Evolutionary conservation across 225 moss, liverwort and hornwort species (phyloP), one percentile per base, ranked within the genome.

Genomic region (Marchantia paleacea): DNA sequence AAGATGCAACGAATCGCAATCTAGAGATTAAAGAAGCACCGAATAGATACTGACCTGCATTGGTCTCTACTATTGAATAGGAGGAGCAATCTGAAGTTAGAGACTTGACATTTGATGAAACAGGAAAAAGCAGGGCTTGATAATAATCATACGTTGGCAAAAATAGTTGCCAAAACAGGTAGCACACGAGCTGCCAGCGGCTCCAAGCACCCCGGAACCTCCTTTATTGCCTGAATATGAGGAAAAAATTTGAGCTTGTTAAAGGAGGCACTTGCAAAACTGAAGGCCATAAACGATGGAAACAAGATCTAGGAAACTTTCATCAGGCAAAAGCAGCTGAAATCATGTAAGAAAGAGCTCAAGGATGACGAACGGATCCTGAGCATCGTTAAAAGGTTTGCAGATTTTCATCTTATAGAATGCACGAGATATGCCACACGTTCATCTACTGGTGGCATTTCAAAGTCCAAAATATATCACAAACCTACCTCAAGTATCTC

Each of bases 171-270:
- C 82, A 96, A 90, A 49, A 92, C 84, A 80, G 93, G 91, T 47
- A 96, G 84, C 53, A 92, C 91, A 80, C 93, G 92, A 84, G 90
- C 71, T 74, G 93, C 86, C 48, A 96, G 87, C 58, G 95, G 93
- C 84, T 90, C 91, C 76, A 91, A 82, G 85, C 95, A 96, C 79
- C 91, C 92, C 75, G 93, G 93, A 85, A 92, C 91, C 47, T 90
- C 89, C 85, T 91, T 96, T 66, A 96, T 83, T 65, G 91, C 91
- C 95, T 95, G 88, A 73, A 78, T 16, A 29, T 49, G 20, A 10
- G 51, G 15, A 19, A 7, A 72, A 70, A 16, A 30, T n/a, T 28
- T 39, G n/a, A 8, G 0, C 28, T 31, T 16, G n/a, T 47, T 48
- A 20, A 22, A 10, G 13, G 72, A 73, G 72, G 71, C 22, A 25